Evolutionary conservation across 768 basidiomycete species (phyloP).

Genomic region (Cystofilobasidium capitatum): DNA sequence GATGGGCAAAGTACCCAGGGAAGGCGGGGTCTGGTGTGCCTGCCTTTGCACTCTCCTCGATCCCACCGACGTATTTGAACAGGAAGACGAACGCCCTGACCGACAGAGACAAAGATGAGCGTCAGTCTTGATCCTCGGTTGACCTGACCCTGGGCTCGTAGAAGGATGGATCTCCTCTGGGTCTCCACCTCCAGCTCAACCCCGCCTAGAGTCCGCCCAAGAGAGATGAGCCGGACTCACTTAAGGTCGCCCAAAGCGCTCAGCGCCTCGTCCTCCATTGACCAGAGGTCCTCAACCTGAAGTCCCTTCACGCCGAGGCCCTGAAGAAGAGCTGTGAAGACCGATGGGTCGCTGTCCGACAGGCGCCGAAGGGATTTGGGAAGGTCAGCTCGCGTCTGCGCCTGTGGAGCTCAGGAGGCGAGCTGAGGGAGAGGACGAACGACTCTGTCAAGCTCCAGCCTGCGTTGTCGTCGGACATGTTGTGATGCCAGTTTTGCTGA

Average conservation of each 20-base stretch:
- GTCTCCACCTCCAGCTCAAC: too few species aligned
- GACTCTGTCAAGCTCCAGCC: slow-evolving; percentile 27
- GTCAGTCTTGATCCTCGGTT: background rate
- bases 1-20: slow-evolving; percentile 63
- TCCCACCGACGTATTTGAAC: slow-evolving; percentile 24
- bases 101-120: background rate
- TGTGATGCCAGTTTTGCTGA: background rate
- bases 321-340: slow-evolving; percentile 21
- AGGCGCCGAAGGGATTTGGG: background rate
- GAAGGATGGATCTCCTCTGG: too few species aligned
- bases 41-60: slow-evolving; percentile 12
- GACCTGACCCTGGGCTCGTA: too few species aligned
- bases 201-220: background rate
- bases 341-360: slow-evolving; percentile 15
- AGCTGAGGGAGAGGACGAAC: slow-evolving; percentile 1
- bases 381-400: background rate
- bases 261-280: slow-evolving; percentile 11
- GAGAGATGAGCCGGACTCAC: background rate
- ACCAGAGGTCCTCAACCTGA: slow-evolving; percentile 25
- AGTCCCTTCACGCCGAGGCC: slow-evolving; percentile 21
- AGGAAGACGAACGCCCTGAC: slow-evolving; percentile 19
- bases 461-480: slow-evolving; percentile 17
- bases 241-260: slow-evolving; percentile 16
- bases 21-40: slow-evolving; percentile 52
- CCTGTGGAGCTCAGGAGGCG: background rate